Evolutionary conservation across 208 protist species (phyloP).

Genomic region (Herpetomonas samuelpessoai): DNA sequence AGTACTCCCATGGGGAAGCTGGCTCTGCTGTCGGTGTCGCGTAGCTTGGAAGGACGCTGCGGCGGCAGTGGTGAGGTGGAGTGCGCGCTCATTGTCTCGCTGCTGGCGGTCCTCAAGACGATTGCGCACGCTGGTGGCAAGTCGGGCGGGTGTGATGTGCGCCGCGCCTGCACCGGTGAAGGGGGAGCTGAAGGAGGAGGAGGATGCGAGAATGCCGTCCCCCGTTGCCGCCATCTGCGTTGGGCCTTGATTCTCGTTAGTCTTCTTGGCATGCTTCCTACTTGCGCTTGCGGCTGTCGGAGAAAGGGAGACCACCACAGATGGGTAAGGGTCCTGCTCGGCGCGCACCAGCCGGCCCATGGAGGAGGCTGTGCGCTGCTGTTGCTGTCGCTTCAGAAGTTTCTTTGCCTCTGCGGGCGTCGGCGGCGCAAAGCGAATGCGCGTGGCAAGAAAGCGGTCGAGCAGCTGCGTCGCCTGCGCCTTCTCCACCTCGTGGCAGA

Average conservation of each 20-base stretch:
- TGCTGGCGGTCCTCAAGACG: not conserved
- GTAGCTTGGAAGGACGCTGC: not conserved
- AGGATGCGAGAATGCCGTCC: not conserved
- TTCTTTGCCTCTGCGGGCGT: not conserved
- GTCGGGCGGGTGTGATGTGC: not conserved
- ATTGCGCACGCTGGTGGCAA: not conserved
- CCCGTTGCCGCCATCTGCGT: not conserved
- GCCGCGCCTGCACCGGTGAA: not conserved
- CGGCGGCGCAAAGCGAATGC: slow-evolving; percentile 15
- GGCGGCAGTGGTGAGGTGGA: not conserved
- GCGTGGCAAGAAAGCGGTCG: slow-evolving; percentile 56
- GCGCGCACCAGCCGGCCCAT: not conserved
- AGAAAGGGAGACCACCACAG: slow-evolving; percentile 16
- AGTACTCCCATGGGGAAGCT: too few species aligned
- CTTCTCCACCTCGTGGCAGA: slow-evolving; percentile 30
- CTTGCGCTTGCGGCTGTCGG: slow-evolving; percentile 2
- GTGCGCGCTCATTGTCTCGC: not conserved
- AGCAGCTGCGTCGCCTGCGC: slow-evolving; percentile 35
- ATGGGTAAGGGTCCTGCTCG: not conserved
- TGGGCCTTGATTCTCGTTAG: not conserved
- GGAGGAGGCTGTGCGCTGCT: not conserved
- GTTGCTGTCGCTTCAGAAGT: not conserved
- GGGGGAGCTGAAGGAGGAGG: not conserved
- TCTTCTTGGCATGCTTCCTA: not conserved
- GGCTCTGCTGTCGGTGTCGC: too few species aligned